Conservation (phyloP, 352 stramenopile species). For the Globisporangium cystogenes region DNA sequence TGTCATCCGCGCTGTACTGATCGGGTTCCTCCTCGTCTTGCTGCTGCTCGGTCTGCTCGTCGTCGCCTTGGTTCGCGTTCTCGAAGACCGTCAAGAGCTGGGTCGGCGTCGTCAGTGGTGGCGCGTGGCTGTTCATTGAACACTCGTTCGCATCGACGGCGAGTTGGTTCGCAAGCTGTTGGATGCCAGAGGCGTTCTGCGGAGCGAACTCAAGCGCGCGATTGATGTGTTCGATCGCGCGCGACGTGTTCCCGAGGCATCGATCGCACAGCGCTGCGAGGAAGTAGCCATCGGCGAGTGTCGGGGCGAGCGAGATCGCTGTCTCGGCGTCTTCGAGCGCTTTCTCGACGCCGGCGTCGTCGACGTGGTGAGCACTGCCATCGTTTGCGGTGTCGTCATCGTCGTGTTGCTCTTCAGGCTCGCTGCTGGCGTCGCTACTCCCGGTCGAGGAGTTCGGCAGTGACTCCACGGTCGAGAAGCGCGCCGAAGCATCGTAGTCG, state of each 20-base stretch:
- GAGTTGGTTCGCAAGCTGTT: slow-evolving; percentile 27
- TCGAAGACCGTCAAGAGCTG: slow-evolving; percentile 12
- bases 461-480: slow-evolving; percentile 7
- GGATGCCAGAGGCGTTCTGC: slow-evolving; percentile 17
- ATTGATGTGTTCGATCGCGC: slow-evolving; percentile 21
- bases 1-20: not conserved
- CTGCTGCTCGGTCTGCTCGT: slow-evolving; percentile 9
- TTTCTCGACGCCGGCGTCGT: slow-evolving; percentile 37
- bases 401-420: slow-evolving; percentile 5
- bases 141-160: slow-evolving; percentile 18
- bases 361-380: too few species aligned
- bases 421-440: slow-evolving; percentile 10
- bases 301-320: slow-evolving; percentile 14
- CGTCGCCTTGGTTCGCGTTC: slow-evolving; percentile 4
- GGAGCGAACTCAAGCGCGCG: slow-evolving; percentile 17
- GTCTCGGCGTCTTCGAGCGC: slow-evolving; percentile 31
- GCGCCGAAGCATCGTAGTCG: slow-evolving; percentile 30
- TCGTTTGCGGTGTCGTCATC: slow-evolving; percentile 1
- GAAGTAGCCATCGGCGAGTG: slow-evolving; percentile 12
- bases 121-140: slow-evolving; percentile 1
- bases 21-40: slow-evolving; percentile 6
- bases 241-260: slow-evolving; percentile 24
- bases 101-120: slow-evolving; percentile 7
- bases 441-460: slow-evolving; percentile 2
- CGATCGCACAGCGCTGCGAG: slow-evolving; percentile 35